These are phyloP conservation scores for Blastocladiella britannica DNA, from an alignment of 192 early-diverging fungal genomes.

Conservation along the genomic window DNA sequence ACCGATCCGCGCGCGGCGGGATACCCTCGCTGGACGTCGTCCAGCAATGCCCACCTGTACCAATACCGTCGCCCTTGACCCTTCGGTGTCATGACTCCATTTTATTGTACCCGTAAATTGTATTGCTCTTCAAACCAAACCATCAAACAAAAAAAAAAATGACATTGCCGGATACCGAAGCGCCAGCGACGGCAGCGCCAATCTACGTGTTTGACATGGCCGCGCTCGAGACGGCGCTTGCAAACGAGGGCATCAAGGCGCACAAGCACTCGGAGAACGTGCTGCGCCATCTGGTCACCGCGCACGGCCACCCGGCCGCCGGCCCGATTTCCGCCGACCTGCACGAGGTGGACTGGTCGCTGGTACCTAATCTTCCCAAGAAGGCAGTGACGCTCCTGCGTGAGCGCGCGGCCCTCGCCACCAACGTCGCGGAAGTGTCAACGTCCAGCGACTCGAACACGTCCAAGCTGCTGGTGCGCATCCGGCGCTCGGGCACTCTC, in stretches of 20 bases:
- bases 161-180: too few relatives aligned
- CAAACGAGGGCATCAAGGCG: neutral
- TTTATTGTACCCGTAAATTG: too few relatives aligned
- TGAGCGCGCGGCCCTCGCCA: neutral
- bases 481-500: constrained; percentile 1
- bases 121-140: too few relatives aligned
- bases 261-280: neutral
- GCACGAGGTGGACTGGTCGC: neutral
- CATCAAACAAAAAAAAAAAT: too few relatives aligned
- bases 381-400: neutral
- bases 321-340: too few relatives aligned
- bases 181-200: too few relatives aligned
- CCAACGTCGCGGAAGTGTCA: neutral
- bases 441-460: neutral
- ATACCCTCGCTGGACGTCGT: too few relatives aligned
- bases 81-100: too few relatives aligned
- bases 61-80: too few relatives aligned
- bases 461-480: neutral
- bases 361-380: neutral
- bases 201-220: neutral
- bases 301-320: neutral
- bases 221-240: neutral
- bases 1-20: too few relatives aligned
- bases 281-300: neutral
- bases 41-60: too few relatives aligned